These are phyloP conservation scores for Penicillium sp. DNA, from an alignment of 2,329 filamentous ascomycete genomes.

Conservation along the genomic window DNA sequence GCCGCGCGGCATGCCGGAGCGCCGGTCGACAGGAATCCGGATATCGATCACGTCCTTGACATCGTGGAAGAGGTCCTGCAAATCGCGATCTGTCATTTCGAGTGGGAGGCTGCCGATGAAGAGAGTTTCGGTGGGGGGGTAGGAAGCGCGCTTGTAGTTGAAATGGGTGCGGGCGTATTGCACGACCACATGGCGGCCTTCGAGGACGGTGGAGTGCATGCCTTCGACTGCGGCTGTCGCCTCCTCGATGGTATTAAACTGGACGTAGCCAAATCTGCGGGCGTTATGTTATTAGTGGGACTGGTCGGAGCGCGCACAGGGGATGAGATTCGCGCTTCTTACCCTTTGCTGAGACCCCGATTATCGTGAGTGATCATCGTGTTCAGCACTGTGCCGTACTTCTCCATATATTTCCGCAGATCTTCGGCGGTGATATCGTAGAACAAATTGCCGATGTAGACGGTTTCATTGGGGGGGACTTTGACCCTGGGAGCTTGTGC, in stretches of 20 bases:
- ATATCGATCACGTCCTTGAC: slow-evolving; percentile 73
- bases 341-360: slow-evolving; percentile 72
- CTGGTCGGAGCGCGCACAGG: no score
- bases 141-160: slow-evolving; percentile 27
- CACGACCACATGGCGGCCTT: slow-evolving; percentile 66
- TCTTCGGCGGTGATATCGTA: slow-evolving; percentile 68
- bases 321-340: slow-evolving; percentile 17
- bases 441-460: slow-evolving; percentile 72
- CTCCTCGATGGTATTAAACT: slow-evolving; percentile 58
- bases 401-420: slow-evolving; percentile 61
- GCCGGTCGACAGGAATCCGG: slow-evolving; percentile 78
- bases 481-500: slow-evolving; percentile 3
- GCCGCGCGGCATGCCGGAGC: slow-evolving; percentile 77
- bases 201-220: slow-evolving; percentile 63
- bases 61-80: slow-evolving; percentile 75
- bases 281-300: background rate
- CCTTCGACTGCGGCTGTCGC: slow-evolving; percentile 61
- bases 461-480: slow-evolving; percentile 46
- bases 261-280: slow-evolving; percentile 67
- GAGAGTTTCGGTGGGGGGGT: slow-evolving; percentile 65
- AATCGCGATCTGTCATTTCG: slow-evolving; percentile 80
- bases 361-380: slow-evolving; percentile 63
- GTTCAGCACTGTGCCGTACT: slow-evolving; percentile 60
- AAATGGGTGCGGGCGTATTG: slow-evolving; percentile 56
- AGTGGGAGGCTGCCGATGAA: slow-evolving; percentile 87